phyloP scores from a whole-genome alignment of 306 rosid species.

The Prunus fruticosa region DNA sequence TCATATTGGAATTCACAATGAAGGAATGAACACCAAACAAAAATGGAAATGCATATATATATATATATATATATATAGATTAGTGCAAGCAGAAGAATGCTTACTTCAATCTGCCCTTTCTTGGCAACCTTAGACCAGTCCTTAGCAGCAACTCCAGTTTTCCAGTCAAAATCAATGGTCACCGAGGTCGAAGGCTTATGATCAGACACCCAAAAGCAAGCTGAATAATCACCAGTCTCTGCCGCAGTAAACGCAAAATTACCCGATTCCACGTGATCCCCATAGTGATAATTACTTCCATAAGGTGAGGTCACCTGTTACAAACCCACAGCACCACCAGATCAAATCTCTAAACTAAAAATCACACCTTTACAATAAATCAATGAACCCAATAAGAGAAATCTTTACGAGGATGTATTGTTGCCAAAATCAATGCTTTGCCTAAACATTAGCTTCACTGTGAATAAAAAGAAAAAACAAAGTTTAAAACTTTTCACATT shows the following conservation, averaged over 20 bases:
- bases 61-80: neutral
- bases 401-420: neutral
- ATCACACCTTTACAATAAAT: neutral
- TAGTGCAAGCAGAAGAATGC: conserved; percentile 19
- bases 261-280: conserved; percentile 65
- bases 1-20: neutral
- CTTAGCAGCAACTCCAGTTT: conserved; percentile 76
- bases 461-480: neutral
- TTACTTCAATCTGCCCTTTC: conserved; percentile 88
- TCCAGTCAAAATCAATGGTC: conserved; percentile 79
- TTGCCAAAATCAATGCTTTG: neutral
- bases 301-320: conserved; percentile 69
- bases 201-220: conserved; percentile 72
- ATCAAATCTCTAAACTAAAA: conserved; percentile 28
- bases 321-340: conserved; percentile 28
- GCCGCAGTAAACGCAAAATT: conserved; percentile 74
- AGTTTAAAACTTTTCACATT: neutral
- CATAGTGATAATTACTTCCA: conserved; percentile 60
- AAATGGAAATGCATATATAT: neutral
- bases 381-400: conserved; percentile 11
- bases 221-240: conserved; percentile 67
- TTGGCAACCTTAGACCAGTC: conserved; percentile 96
- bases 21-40: neutral
- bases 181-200: conserved; percentile 36
- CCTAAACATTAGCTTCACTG: neutral